Percentiles rank a stretch among this genome's conserved stretches.
Conservation (phyloP, 2,329 filamentous ascomycete genomes). For the Diaporthe vexans region DNA sequence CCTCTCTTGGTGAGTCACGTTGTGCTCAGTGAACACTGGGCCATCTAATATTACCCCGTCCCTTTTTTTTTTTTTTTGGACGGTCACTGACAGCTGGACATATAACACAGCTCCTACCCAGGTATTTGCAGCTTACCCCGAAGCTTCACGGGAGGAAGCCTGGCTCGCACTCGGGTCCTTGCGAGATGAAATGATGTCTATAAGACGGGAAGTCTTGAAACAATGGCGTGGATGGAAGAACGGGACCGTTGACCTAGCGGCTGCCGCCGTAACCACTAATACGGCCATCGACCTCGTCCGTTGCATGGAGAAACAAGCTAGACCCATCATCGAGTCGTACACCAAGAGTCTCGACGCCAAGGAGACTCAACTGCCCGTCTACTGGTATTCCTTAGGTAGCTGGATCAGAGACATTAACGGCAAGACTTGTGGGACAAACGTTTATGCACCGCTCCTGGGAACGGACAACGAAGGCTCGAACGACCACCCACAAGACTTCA, state of each 20-base stretch:
- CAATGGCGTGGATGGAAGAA: not conserved
- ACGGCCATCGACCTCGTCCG: slow-evolving; percentile 28
- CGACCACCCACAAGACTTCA: not conserved
- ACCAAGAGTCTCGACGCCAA: slow-evolving; percentile 6
- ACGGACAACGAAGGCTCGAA: not conserved
- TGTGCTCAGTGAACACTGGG: not conserved
- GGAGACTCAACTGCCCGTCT: slow-evolving; percentile 7
- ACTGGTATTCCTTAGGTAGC: slow-evolving; percentile 24
- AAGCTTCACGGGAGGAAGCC: slow-evolving; percentile 28
- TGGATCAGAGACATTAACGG: slow-evolving; percentile 22
- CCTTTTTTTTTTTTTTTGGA: too few relatives aligned
- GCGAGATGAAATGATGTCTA: slow-evolving; percentile 18
- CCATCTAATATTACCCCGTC: not conserved
- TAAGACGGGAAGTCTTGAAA: not conserved
- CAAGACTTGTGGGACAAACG: slow-evolving; percentile 29
- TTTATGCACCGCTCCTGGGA: slow-evolving; percentile 16
- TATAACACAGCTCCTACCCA: not conserved
- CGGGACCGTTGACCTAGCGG: slow-evolving; percentile 1
- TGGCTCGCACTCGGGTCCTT: slow-evolving; percentile 12
- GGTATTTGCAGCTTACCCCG: slow-evolving; percentile 23
- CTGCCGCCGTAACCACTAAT: slow-evolving; percentile 25
- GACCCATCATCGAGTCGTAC: slow-evolving; percentile 28
- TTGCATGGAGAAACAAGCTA: slow-evolving; percentile 12
- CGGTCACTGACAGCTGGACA: not conserved
- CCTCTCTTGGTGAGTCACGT: slow-evolving; percentile 8